These are phyloP conservation scores for Angophora floribunda DNA, from an alignment of 345 rosid genomes.

Conservation along the genomic window DNA sequence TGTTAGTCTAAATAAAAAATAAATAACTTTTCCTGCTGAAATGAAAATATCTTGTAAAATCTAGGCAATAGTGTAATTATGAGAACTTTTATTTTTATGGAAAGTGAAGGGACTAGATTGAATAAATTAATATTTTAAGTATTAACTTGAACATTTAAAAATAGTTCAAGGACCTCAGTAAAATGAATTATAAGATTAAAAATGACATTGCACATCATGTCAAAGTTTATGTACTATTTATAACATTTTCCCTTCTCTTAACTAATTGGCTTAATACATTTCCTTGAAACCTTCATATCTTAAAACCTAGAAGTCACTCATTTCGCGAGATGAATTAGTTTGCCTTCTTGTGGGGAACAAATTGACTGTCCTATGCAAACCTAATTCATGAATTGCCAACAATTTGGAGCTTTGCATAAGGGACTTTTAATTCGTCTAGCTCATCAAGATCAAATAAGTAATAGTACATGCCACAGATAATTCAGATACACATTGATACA, in stretches of 20 bases:
- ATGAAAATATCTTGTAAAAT: too few species aligned
- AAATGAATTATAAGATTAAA: too few species aligned
- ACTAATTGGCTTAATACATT: neutral
- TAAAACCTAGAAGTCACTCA: neutral
- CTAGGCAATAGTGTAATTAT: too few species aligned
- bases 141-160: too few species aligned
- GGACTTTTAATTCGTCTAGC: slow-evolving; percentile 94
- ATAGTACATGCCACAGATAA: slow-evolving; percentile 39
- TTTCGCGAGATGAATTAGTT: slow-evolving; percentile 18
- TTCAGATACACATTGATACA: neutral
- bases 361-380: slow-evolving; percentile 2
- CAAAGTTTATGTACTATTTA: too few species aligned
- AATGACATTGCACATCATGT: too few species aligned
- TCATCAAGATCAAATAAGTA: slow-evolving; percentile 98
- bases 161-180: too few species aligned
- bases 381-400: slow-evolving; percentile 98
- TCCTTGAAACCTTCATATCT: neutral
- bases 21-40: too few species aligned
- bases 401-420: slow-evolving; percentile 87
- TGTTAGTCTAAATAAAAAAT: too few species aligned
- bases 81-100: too few species aligned
- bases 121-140: too few species aligned
- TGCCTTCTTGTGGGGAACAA: slow-evolving; percentile 38
- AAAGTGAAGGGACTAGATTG: too few species aligned
- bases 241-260: neutral